Evolutionary conservation across 441 rosid species (phyloP).

Genomic region (Jatropha podagrica): DNA sequence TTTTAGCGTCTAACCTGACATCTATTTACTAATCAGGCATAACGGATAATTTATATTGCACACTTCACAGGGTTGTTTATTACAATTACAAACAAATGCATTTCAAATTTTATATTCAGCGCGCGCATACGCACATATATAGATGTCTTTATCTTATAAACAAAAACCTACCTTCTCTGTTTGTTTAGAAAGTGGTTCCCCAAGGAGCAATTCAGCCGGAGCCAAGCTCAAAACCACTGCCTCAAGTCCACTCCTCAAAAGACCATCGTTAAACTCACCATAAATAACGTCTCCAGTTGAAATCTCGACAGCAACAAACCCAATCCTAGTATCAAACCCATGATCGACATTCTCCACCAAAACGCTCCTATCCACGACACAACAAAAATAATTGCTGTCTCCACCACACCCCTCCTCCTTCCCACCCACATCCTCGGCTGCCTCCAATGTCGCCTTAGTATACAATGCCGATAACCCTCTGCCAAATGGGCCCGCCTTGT

Average conservation of each 20-base stretch:
- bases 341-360: conserved; percentile 40
- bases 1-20: too few relatives aligned
- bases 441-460: conserved; percentile 89
- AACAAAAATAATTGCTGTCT: conserved; percentile 68
- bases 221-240: conserved; percentile 76
- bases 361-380: conserved; percentile 63
- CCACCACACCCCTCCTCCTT: conserved; percentile 65
- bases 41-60: too few relatives aligned
- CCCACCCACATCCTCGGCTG: conserved; percentile 77
- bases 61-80: background rate
- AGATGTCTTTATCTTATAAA: background rate
- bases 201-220: conserved; percentile 88
- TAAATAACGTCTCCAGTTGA: conserved; percentile 88
- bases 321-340: conserved; percentile 60
- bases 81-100: background rate
- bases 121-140: too few relatives aligned
- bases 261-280: conserved; percentile 70
- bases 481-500: conserved; percentile 21
- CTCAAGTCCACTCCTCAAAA: conserved; percentile 81
- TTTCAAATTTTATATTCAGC: background rate
- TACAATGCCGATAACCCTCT: conserved; percentile 75
- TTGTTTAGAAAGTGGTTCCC: conserved; percentile 66
- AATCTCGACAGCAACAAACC: conserved; percentile 63
- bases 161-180: conserved; percentile 69
- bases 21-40: too few relatives aligned